Conservation (phyloP, 1,284 basidiomycete species). For the Pseudozyma sp. region DNA sequence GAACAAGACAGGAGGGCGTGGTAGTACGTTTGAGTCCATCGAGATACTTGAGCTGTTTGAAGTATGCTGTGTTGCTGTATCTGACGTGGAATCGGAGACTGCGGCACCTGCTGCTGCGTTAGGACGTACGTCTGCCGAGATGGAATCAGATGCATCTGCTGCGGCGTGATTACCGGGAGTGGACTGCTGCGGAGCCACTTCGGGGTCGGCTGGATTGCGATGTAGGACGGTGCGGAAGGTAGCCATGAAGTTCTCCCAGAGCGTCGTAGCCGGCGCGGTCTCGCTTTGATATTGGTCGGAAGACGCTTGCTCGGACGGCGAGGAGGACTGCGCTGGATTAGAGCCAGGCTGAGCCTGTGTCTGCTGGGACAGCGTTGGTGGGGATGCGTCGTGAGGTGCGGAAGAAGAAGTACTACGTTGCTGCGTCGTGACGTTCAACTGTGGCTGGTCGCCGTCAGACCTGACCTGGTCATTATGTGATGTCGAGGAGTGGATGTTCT, state of each 20-base stretch:
- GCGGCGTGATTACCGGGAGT: not conserved
- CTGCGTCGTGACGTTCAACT: not conserved
- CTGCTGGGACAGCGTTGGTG: not conserved
- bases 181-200: not conserved
- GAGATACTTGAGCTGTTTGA: not conserved
- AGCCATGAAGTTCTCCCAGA: constrained; percentile 44
- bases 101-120: not conserved
- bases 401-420: constrained; percentile 1
- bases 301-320: not conserved
- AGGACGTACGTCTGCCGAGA: not conserved
- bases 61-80: not conserved
- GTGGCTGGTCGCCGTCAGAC: constrained; percentile 6
- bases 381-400: not conserved
- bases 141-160: not conserved
- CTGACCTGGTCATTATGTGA: not conserved
- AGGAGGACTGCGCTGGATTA: not conserved
- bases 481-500: constrained; percentile 17
- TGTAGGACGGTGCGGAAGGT: constrained; percentile 28
- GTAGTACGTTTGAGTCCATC: constrained; percentile 1
- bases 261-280: constrained; percentile 13
- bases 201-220: constrained; percentile 3
- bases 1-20: constrained; percentile 43
- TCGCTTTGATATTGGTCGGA: not conserved
- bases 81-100: not conserved
- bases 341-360: not conserved